Evolutionary conservation across 129 eudicot species (phyloP).

Genomic region (Artemisia argyi): DNA sequence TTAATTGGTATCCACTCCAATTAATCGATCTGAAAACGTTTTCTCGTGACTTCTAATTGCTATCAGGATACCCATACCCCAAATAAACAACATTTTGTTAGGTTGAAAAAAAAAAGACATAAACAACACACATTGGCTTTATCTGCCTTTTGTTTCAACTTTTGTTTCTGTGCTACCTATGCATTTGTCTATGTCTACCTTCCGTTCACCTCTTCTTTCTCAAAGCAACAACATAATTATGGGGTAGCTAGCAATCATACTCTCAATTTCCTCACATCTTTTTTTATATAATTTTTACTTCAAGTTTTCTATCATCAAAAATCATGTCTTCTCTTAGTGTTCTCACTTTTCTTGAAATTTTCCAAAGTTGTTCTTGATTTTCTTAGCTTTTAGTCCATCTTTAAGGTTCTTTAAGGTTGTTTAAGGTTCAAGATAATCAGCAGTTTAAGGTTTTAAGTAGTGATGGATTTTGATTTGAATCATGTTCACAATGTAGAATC

Average conservation of each 20-base stretch:
- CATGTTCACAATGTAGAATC: conserved; percentile 54
- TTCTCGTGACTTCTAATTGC: no score
- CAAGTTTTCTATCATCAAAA: conserved; percentile 4
- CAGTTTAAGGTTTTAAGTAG: neutral
- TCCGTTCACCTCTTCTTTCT: conserved; percentile 28
- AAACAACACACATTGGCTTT: conserved; percentile 37
- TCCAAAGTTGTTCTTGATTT: conserved; percentile 45
- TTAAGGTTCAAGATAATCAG: neutral
- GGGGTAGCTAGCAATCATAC: conserved; percentile 36
- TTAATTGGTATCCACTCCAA: no score
- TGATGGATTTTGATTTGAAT: conserved; percentile 95
- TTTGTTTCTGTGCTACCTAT: conserved; percentile 50
- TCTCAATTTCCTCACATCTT: neutral
- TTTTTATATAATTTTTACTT: neutral
- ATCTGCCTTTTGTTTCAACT: conserved; percentile 46
- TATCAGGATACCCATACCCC: no score
- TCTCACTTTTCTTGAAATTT: conserved; percentile 34
- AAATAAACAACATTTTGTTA: no score
- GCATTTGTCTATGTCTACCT: conserved; percentile 45
- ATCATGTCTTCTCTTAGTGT: conserved; percentile 31
- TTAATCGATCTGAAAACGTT: no score
- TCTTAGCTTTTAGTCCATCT: conserved; percentile 18
- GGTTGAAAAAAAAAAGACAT: conserved; percentile 38
- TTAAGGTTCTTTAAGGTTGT: neutral
- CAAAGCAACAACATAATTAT: conserved; percentile 21